These are phyloP conservation scores for Aspergillus felis DNA, from an alignment of 2,329 filamentous ascomycete genomes.

Conservation along the genomic window DNA sequence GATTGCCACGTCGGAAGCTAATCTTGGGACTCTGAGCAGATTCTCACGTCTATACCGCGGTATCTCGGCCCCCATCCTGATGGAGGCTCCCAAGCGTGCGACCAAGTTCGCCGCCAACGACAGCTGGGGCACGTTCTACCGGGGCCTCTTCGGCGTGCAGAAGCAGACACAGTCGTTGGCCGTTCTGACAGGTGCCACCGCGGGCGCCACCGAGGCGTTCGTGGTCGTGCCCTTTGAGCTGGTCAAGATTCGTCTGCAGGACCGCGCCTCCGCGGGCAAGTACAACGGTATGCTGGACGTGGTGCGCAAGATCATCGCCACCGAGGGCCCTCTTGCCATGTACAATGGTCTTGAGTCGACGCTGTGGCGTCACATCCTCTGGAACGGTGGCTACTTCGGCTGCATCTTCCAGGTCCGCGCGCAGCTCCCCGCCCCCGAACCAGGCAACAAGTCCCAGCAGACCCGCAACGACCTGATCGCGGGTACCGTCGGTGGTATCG, in stretches of 20 bases:
- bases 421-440: slow-evolving; percentile 72
- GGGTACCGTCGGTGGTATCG: slow-evolving; percentile 81
- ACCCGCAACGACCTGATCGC: slow-evolving; percentile 85
- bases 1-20: neutral
- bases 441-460: slow-evolving; percentile 68
- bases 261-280: slow-evolving; percentile 83
- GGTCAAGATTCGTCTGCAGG: slow-evolving; percentile 96
- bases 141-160: slow-evolving; percentile 73
- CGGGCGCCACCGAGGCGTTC: slow-evolving; percentile 92
- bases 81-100: slow-evolving; percentile 94
- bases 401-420: slow-evolving; percentile 96
- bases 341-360: slow-evolving; percentile 98
- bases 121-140: slow-evolving; percentile 94
- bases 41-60: slow-evolving; percentile 91
- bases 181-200: slow-evolving; percentile 87
- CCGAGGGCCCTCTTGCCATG: slow-evolving; percentile 80
- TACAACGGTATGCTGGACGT: slow-evolving; percentile 54
- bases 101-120: slow-evolving; percentile 99
- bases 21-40: slow-evolving; percentile 41
- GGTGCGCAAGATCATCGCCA: slow-evolving; percentile 65
- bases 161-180: slow-evolving; percentile 93
- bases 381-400: slow-evolving; percentile 96
- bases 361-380: slow-evolving; percentile 89
- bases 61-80: slow-evolving; percentile 91
- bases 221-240: slow-evolving; percentile 98